Conservation (phyloP, 129 eudicot genomes). For the Sambucus nigra region DNA sequence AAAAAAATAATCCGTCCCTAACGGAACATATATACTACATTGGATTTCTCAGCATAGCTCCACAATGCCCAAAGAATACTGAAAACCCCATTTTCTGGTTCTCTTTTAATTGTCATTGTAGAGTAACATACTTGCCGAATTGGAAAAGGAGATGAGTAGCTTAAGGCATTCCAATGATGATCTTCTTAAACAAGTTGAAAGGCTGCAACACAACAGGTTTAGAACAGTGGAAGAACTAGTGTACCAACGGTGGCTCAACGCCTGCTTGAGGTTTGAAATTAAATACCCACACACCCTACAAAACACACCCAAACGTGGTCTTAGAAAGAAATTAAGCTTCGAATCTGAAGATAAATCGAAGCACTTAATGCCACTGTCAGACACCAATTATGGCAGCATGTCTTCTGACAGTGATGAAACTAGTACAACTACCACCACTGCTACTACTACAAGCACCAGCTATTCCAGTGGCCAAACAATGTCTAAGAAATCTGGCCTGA, state of each 20-base stretch:
- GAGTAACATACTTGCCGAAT: background rate
- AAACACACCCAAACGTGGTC: background rate
- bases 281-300: background rate
- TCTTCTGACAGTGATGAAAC: slow-evolving; percentile 9
- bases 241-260: slow-evolving; percentile 13
- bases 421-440: background rate
- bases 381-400: background rate
- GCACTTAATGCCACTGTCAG: background rate
- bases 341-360: slow-evolving; percentile 13
- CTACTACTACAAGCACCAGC: too few relatives aligned
- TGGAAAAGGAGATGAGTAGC: slow-evolving; percentile 1
- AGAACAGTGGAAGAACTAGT: slow-evolving; percentile 12
- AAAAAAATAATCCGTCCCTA: too few relatives aligned
- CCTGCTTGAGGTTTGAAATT: slow-evolving; percentile 12
- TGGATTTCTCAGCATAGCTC: too few relatives aligned
- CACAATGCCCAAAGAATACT: too few relatives aligned
- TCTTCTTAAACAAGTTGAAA: slow-evolving; percentile 2
- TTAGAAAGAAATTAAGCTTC: slow-evolving; percentile 3
- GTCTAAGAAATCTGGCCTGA: background rate
- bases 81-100: background rate
- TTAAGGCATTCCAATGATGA: slow-evolving; percentile 3
- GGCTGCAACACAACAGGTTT: slow-evolving; percentile 8
- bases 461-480: slow-evolving; percentile 3
- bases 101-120: background rate
- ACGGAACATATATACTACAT: too few relatives aligned